Evolutionary conservation across 305 asterid genomes (phyloP).

Genomic region (Petunia hybrid): DNA sequence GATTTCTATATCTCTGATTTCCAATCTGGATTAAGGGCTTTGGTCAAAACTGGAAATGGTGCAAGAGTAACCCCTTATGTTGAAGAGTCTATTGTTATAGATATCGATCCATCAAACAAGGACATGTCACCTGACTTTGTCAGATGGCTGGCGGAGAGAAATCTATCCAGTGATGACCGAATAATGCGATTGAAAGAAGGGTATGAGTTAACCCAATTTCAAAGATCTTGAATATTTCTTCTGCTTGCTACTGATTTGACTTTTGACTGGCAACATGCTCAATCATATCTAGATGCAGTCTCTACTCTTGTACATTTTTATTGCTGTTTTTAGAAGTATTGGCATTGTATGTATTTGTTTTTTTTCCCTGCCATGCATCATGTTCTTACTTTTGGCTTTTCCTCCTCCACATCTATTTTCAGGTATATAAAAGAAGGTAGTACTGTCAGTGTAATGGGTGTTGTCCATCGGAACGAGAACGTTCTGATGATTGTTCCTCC

Average conservation of each 20-base stretch:
- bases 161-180: conserved; percentile 28
- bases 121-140: conserved; percentile 21
- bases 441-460: conserved; percentile 31
- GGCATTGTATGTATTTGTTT: background rate
- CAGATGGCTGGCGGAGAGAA: conserved; percentile 26
- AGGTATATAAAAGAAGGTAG: conserved; percentile 33
- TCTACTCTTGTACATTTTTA: background rate
- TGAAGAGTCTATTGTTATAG: background rate
- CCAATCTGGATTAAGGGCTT: conserved; percentile 10
- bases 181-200: conserved; percentile 33
- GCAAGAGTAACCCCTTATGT: conserved; percentile 13
- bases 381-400: conserved; percentile 26
- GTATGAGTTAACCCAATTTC: conserved; percentile 2
- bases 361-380: background rate
- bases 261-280: background rate
- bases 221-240: background rate
- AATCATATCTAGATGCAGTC: background rate
- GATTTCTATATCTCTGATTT: conserved; percentile 4
- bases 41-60: conserved; percentile 14
- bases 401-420: conserved; percentile 5
- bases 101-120: conserved; percentile 18
- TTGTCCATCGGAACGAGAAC: conserved; percentile 29
- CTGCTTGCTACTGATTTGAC: conserved; percentile 9
- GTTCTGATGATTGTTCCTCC: conserved; percentile 32
- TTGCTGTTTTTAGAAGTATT: background rate